Percentiles rank a stretch among this genome's conserved stretches.
These are phyloP conservation scores for Hanseniaspora meyeri DNA, from an alignment of 805 yeast genomes.

Conservation along the genomic window DNA sequence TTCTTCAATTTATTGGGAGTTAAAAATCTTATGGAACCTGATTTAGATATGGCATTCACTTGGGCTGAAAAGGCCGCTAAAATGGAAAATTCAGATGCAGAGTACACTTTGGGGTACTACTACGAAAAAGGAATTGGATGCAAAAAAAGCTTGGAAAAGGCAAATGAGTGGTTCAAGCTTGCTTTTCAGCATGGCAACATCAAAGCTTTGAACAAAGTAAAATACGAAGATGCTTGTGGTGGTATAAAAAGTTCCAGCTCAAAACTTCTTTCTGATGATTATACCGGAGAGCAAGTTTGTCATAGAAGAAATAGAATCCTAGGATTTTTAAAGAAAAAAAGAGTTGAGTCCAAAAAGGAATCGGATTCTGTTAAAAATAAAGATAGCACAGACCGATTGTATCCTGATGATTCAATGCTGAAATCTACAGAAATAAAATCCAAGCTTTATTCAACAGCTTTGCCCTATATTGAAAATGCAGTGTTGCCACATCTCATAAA, in stretches of 20 bases:
- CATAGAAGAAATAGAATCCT: neutral
- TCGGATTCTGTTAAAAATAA: neutral
- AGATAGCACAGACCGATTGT: neutral
- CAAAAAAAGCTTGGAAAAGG: constrained; percentile 40
- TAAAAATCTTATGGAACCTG: constrained; percentile 65
- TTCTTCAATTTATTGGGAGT: constrained; percentile 95
- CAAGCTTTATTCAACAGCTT: neutral
- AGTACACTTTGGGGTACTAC: constrained; percentile 71
- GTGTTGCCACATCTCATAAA: neutral
- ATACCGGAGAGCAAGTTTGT: neutral
- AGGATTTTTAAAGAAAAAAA: neutral
- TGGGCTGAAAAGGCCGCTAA: constrained; percentile 88
- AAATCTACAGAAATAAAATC: neutral
- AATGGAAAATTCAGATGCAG: constrained; percentile 65
- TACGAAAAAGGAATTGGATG: constrained; percentile 84
- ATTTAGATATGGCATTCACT: constrained; percentile 77
- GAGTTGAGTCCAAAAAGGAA: neutral
- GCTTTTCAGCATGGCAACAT: constrained; percentile 56
- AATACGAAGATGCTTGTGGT: neutral
- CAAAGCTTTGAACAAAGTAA: constrained; percentile 29
- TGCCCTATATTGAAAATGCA: neutral
- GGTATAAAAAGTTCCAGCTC: neutral
- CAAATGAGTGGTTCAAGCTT: constrained; percentile 60
- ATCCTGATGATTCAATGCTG: neutral
- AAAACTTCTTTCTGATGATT: neutral